Evolutionary conservation across 1,139 yeast genomes (phyloP).

Genomic region (Pichia sp.): DNA sequence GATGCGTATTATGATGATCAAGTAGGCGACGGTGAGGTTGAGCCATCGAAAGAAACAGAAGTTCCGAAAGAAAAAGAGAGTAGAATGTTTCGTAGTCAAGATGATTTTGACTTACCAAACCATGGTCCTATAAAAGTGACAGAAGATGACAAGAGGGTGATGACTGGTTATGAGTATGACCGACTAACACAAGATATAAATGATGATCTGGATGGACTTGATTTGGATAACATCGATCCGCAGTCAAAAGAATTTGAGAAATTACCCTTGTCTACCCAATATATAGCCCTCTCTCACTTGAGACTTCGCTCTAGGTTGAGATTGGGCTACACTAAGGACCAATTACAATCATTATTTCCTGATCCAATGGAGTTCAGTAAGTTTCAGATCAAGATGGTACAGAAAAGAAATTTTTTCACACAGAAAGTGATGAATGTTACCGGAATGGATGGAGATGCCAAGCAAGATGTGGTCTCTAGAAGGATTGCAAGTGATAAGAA

Average conservation of each 20-base stretch:
- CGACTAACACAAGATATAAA: slow-evolving; percentile 56
- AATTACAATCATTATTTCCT: slow-evolving; percentile 75
- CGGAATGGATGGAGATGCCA: slow-evolving; percentile 67
- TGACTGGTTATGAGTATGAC: slow-evolving; percentile 68
- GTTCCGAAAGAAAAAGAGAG: slow-evolving; percentile 18
- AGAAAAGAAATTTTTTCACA: slow-evolving; percentile 83
- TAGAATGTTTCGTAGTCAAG: slow-evolving; percentile 43
- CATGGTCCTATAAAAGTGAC: slow-evolving; percentile 44
- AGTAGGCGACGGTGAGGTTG: slow-evolving; percentile 12
- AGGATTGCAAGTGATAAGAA: slow-evolving; percentile 86
- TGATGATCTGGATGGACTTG: slow-evolving; percentile 65
- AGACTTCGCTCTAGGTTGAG: slow-evolving; percentile 82
- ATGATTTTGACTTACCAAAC: slow-evolving; percentile 82
- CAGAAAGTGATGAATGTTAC: slow-evolving; percentile 80
- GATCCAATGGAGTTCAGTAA: slow-evolving; percentile 84
- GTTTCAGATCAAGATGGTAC: slow-evolving; percentile 90
- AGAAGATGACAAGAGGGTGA: slow-evolving; percentile 61
- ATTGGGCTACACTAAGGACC: slow-evolving; percentile 91
- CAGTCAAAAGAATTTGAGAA: slow-evolving; percentile 58
- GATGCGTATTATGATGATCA: slow-evolving; percentile 32
- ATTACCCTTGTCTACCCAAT: slow-evolving; percentile 78
- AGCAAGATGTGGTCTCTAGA: slow-evolving; percentile 35
- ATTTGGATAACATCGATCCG: slow-evolving; percentile 66
- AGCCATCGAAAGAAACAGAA: slow-evolving; percentile 16
- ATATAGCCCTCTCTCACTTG: slow-evolving; percentile 78